Percentiles rank a stretch among this genome's conserved stretches.
Conservation (phyloP, 495 filamentous ascomycete species). For the Penicillium daleae region DNA sequence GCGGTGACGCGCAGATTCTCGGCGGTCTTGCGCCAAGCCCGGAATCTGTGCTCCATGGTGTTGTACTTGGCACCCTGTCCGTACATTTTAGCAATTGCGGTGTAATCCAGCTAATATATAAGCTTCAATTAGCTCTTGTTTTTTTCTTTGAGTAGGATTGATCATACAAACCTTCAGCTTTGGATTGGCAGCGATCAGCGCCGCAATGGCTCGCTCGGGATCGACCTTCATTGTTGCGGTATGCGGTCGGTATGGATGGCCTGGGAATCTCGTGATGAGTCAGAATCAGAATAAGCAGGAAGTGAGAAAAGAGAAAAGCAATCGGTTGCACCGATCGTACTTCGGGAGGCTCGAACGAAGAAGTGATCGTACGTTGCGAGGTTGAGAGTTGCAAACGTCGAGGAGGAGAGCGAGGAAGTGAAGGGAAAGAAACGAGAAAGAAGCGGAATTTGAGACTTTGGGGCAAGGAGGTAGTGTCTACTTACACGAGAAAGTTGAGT, state of each 20-base stretch:
- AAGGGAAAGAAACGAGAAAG: not conserved
- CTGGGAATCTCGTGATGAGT: not conserved
- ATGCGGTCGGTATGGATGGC: no score
- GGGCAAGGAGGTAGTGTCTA: not conserved
- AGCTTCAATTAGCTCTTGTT: not conserved
- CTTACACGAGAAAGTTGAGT: not conserved
- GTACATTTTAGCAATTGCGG: not conserved
- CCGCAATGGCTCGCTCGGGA: not conserved
- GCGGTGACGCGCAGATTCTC: not conserved
- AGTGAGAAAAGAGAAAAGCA: not conserved
- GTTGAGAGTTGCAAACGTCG: not conserved
- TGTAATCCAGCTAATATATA: not conserved
- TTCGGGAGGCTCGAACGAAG: not conserved
- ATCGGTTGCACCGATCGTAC: not conserved
- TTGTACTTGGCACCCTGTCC: not conserved
- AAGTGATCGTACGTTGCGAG: not conserved
- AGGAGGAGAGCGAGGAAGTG: no score
- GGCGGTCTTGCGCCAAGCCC: not conserved
- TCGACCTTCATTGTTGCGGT: not conserved
- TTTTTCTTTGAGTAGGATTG: not conserved
- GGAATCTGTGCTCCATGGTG: conserved; percentile 8
- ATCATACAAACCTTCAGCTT: not conserved
- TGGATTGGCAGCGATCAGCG: conserved; percentile 5
- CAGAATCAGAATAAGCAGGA: no score
- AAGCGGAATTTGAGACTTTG: not conserved